Evolutionary conservation across 2,329 filamentous ascomycete species (phyloP).

Genomic region (Daldinia eschscholtzii): DNA sequence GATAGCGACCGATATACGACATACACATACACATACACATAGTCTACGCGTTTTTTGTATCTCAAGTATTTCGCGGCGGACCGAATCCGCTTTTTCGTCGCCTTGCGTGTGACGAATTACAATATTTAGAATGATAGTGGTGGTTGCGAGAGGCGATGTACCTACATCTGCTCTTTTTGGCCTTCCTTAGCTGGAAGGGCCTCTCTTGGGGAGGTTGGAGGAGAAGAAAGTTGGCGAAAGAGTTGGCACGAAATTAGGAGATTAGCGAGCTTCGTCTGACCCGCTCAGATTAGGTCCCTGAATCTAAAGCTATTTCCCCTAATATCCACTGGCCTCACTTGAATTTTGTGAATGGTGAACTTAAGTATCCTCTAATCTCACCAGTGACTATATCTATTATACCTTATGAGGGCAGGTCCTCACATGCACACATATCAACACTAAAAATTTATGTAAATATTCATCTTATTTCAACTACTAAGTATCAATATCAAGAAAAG

Average conservation of each 20-base stretch:
- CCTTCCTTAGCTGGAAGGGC: constrained; percentile 19
- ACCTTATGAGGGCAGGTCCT: too few species aligned
- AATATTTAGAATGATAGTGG: constrained; percentile 18
- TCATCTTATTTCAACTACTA: constrained; percentile 11
- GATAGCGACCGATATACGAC: not conserved
- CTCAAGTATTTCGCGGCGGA: constrained; percentile 13
- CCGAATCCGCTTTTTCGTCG: constrained; percentile 15
- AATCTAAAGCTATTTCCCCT: constrained; percentile 34
- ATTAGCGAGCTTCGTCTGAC: constrained; percentile 16
- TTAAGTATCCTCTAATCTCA: too few species aligned
- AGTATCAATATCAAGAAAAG: constrained; percentile 4
- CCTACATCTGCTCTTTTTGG: not conserved
- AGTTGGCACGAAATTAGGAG: constrained; percentile 13
- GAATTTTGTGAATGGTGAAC: not conserved
- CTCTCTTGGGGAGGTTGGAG: constrained; percentile 4
- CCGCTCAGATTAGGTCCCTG: constrained; percentile 22
- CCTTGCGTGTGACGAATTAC: constrained; percentile 15
- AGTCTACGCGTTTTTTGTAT: constrained; percentile 16
- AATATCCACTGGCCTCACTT: constrained; percentile 5
- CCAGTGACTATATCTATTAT: too few species aligned
- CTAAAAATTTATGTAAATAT: not conserved
- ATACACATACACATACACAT: constrained; percentile 4
- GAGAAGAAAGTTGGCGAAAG: constrained; percentile 3
- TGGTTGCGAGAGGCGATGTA: constrained; percentile 6
- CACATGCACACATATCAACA: not conserved